Base-by-base conservation (phyloP, 257 asterid genomes). In the Striga asiatica region DNA sequence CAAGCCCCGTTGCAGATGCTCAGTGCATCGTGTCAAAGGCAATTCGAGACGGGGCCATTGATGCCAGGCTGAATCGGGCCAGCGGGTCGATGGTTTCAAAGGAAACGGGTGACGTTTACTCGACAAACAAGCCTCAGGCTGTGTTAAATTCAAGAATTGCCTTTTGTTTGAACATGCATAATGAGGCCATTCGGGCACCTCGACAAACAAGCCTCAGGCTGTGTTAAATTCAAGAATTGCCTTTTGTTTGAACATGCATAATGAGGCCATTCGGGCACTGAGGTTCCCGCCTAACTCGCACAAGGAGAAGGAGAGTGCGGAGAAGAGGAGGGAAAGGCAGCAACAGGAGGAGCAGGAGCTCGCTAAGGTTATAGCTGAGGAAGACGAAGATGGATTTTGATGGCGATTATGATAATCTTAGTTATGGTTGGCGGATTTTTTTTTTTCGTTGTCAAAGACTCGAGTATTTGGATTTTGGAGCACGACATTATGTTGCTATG, bases 301-400 rank as follows among this genome's bases (percentile, higher is more conserved):
- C 62, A 85, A 85, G 74, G 94, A 85, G 61, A 86, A 79, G 75
- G 97, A 89, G 60, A 76, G 95, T 54, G 96, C 93, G 0, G 97
- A 85, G 84, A 89, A 89, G 82, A 83, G 94, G 58, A 81, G 93
- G 64, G 96, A 85, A 75, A 78, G 94, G 54, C 93, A 79, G 24
- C 94, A 78, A 51, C 97, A 79, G 62, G 97, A 88, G 72, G 97
- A 88, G 72, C 97, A 88, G 68, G 94, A 89, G 56, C 93, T 89
- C 62, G 97, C 97, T 6, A 84, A 85, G 65, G 94, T 85, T 69
- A 85, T 83, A 48, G 97, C 94, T 6, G 97, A 89, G 74, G 96
- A 85, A 69, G 97, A 89, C 38, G 96, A 83, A 11, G 96, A 89
- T 1, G 94, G 83, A 16, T 89, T 85, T 71, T 62, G 20, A 65